Evolutionary conservation across 164 flowering plant species (phyloP).

Genomic region (Pachysandra terminalis): DNA sequence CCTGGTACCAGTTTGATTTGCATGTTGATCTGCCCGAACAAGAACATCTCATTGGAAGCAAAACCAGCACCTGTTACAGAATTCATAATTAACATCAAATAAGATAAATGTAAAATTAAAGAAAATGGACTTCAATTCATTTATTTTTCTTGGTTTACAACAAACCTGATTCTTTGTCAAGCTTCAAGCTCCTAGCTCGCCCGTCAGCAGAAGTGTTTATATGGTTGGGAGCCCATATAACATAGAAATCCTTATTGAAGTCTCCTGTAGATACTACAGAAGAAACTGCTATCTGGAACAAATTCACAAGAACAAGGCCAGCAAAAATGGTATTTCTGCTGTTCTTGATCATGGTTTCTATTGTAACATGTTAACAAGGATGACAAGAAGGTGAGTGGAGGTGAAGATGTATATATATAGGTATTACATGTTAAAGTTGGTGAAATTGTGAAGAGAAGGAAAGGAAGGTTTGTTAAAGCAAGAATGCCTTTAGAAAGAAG

Average conservation of each 20-base stretch:
- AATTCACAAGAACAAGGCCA: conserved; percentile 18
- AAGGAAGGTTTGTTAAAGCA: conserved; percentile 35
- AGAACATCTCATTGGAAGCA: conserved; percentile 70
- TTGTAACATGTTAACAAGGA: background rate
- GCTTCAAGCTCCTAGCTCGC: conserved; percentile 52
- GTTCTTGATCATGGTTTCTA: conserved; percentile 27
- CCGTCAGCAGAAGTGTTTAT: conserved; percentile 82
- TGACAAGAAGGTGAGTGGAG: conserved; percentile 4
- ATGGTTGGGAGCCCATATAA: conserved; percentile 77
- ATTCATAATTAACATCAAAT: background rate
- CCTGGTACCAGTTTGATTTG: conserved; percentile 75
- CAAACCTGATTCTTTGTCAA: conserved; percentile 75
- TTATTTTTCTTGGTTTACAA: background rate
- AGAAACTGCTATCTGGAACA: conserved; percentile 31
- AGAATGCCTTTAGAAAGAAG: conserved; percentile 54
- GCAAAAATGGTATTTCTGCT: conserved; percentile 14
- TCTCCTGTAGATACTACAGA: conserved; percentile 80
- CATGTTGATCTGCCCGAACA: conserved; percentile 87
- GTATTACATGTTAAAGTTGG: conserved; percentile 19
- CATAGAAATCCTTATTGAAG: conserved; percentile 76
- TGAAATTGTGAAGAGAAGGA: conserved; percentile 21
- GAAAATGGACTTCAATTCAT: background rate
- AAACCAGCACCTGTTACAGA: conserved; percentile 61
- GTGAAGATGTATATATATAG: conserved; percentile 28
- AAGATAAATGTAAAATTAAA: background rate